Evolutionary conservation across 257 asterid species (phyloP), one percentile per base, ranked within the genome.

Genomic region (Leptodermis oblonga): DNA sequence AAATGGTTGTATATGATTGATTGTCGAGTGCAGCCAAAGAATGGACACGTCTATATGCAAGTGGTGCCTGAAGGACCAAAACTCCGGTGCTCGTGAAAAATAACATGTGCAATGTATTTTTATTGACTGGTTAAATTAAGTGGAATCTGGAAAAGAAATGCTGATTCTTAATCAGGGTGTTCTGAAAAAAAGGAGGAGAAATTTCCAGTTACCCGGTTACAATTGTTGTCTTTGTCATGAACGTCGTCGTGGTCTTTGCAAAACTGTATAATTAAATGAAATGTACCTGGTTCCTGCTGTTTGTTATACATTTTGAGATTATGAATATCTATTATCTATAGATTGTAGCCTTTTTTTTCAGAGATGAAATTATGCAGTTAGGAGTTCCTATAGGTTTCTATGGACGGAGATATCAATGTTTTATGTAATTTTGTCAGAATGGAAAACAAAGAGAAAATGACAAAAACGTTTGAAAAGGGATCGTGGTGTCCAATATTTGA

Each of bases 1-100:
- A 43, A 63, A 22, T 3, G 62, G 23, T 26, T 55, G n/a, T 66
- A 41, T 48, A 14, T 73, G 66, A 17, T 66, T 64, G 69, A 30
- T n/a, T 81, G 39, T n/a, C n/a, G n/a, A n/a, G n/a, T n/a, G 83
- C 88, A 85, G 90, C 90, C 6, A 85, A 94, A 82, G 98, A 91
- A 76, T 94, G 99, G 99, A 89, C 98, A 11, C 89, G 95, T 51
- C 80, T 87, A 67, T 94, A 91, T 75, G 99, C 99, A 64, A 91
- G 94, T 72, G 98, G 97, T 28, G 92, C 92, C 0, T 94, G 84
- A 87, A 68, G 75, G 17, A 48, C 65, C 63, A 62, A 74, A 65
- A 61, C 41, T 30, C 8, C 52, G 72, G 45, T 70, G 69, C 55
- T 58, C 22, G 34, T 6, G 37, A 62, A 53, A n/a, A 77, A 75